Evolutionary conservation across 305 asterid genomes (phyloP).

Genomic region (Fraxinus nigra): DNA sequence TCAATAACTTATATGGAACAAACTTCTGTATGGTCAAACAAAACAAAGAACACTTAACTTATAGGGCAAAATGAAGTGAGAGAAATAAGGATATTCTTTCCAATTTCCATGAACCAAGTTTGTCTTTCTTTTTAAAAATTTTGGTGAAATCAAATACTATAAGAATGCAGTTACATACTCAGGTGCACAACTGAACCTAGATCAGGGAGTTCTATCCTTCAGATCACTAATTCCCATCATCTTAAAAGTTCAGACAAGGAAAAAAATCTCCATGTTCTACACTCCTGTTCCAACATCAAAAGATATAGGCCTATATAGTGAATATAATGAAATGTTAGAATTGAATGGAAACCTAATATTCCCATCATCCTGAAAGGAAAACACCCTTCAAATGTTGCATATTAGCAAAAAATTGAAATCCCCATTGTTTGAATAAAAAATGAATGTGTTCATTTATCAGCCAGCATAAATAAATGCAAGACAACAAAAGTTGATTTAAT

Average conservation of each 20-base stretch:
- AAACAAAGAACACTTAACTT: background rate
- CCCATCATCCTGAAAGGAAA: background rate
- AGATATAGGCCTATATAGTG: background rate
- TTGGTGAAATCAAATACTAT: background rate
- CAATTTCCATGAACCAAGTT: background rate
- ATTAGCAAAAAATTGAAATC: conserved; percentile 10
- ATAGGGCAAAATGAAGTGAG: background rate
- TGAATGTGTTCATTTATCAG: background rate
- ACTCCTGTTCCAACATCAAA: background rate
- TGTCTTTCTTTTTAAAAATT: background rate
- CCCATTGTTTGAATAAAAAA: background rate
- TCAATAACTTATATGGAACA: background rate
- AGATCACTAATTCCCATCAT: background rate
- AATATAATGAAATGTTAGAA: background rate
- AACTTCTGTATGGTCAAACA: background rate
- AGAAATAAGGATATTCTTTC: background rate
- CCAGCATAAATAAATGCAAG: conserved; percentile 17
- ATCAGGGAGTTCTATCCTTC: background rate
- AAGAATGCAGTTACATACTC: background rate
- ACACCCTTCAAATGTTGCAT: conserved; percentile 5
- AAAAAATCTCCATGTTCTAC: background rate
- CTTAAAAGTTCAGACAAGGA: background rate
- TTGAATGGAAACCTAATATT: background rate
- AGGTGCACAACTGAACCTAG: background rate
- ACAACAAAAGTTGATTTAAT: conserved; percentile 11